Conservation (phyloP, 176 grass and related monocot species). For the Pontederia crassipes region DNA sequence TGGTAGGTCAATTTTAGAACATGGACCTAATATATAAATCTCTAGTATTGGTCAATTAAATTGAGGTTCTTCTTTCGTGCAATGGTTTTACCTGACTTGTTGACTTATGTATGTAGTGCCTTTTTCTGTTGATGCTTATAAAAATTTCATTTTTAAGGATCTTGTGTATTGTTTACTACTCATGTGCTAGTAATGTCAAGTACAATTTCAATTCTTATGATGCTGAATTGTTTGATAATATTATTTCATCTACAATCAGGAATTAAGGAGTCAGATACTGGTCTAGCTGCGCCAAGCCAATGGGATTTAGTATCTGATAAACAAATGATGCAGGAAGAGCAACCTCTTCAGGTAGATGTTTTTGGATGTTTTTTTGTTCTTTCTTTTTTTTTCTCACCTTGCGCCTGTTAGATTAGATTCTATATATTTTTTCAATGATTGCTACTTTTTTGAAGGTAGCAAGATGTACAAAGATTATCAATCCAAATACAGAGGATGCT, state of each 20-base stretch:
- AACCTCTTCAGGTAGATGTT: constrained; percentile 56
- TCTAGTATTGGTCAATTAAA: too few species aligned
- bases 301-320: constrained; percentile 96
- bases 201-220: neutral
- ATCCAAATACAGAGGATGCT: constrained; percentile 78
- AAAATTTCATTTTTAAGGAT: neutral
- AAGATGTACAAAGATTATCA: constrained; percentile 95
- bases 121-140: too few species aligned
- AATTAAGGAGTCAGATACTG: constrained; percentile 96
- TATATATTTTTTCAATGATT: neutral
- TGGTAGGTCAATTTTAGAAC: too few species aligned
- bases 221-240: constrained; percentile 9
- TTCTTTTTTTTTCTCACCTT: neutral
- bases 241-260: constrained; percentile 20
- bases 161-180: neutral
- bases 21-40: too few species aligned
- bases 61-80: too few species aligned
- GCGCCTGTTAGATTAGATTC: neutral
- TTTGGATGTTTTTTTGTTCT: neutral
- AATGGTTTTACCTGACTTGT: too few species aligned
- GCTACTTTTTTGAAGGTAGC: constrained; percentile 43
- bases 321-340: constrained; percentile 97
- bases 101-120: too few species aligned
- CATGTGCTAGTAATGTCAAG: neutral
- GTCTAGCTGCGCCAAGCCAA: constrained; percentile 75